Base-by-base conservation (phyloP, 2,329 filamentous ascomycete species). In the Aurifilum marmelostoma region DNA sequence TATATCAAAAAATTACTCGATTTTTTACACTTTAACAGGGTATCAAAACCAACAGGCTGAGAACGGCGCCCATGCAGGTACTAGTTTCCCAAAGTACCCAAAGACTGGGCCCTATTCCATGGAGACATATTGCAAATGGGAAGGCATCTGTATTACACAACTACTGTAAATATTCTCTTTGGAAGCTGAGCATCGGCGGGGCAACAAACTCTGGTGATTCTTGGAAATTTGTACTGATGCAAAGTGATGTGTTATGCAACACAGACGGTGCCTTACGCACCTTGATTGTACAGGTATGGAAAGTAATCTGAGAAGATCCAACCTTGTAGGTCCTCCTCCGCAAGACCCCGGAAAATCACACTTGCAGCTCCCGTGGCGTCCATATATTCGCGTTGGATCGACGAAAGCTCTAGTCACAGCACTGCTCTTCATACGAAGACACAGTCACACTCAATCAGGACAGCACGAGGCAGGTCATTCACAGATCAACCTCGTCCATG, bases 401-500 rank as follows among this genome's bases (percentile, higher is more conserved):
- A 29, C 14, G 24, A 18, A 29, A 29, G 12, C n/a, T 11, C 27
- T 18, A 32, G 12, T 7, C 24, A 56, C 14, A 18, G 12, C 27
- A 56, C 12, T 56, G 27, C 18, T 6, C 27, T 14, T n/a, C 6
- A 16, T 18, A 29, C 52, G 32, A 29, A 54, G 27, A 27, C 52
- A 56, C 27, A 29, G 12, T n/a, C n/a, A n/a, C n/a, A 8, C 34
- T 34, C 14, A 27, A 32, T 14, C 52, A 56, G 24, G 14, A 27
- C 24, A 56, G 50, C 24, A 56, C 24, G 52, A 18, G 24, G 24
- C 27, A 56, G 2, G 27, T 18, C 37, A 18, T 63, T 50, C 27
- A 69, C 56, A 80, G 34, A 0, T 78, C 75, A 16, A 77, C 78
- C 72, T 81, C 79, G 54, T 82, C 81, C 76, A 82, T 81, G 63